Percentiles rank a stretch among this genome's conserved stretches.
Conservation (phyloP, 495 filamentous ascomycete genomes). For the Penicillium simplicissimum region DNA sequence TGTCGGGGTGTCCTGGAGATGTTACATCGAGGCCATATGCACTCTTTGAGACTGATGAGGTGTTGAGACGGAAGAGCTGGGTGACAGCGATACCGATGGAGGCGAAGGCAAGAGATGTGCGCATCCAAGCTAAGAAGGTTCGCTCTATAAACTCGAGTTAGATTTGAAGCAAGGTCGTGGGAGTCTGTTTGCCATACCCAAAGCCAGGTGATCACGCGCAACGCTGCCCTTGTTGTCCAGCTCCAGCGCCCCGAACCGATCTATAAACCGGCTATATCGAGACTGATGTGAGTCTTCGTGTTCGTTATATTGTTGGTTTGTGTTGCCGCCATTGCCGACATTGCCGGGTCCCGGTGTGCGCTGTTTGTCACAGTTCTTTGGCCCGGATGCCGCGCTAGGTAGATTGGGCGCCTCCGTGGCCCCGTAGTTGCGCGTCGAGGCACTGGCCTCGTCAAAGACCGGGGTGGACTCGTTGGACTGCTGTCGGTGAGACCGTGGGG, state of each 20-base stretch:
- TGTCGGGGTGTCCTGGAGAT: constrained; percentile 17
- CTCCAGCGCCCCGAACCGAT: constrained; percentile 80
- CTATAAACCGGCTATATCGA: constrained; percentile 55
- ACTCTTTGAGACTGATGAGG: constrained; percentile 34
- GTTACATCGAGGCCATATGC: constrained; percentile 4
- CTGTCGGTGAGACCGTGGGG: constrained; percentile 15
- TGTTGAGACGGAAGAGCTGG: constrained; percentile 93
- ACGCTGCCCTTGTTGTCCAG: constrained; percentile 97
- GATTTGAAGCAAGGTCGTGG: constrained; percentile 20
- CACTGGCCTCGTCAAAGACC: constrained; percentile 31
- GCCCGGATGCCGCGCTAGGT: not conserved
- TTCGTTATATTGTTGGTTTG: not conserved
- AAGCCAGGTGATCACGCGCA: constrained; percentile 88
- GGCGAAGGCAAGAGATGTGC: constrained; percentile 93
- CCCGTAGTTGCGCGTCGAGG: constrained; percentile 36
- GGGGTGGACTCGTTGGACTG: constrained; percentile 36
- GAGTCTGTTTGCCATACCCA: constrained; percentile 60
- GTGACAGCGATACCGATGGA: constrained; percentile 96
- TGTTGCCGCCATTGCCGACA: not conserved
- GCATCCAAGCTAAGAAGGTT: constrained; percentile 95
- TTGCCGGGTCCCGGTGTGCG: not conserved
- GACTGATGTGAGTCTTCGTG: constrained; percentile 27
- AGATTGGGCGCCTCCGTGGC: constrained; percentile 33
- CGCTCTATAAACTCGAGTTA: constrained; percentile 62
- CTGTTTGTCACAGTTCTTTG: not conserved